A percentile compares a stretch with the other conserved stretches of the same genome.
These are phyloP conservation scores for Prunus salicina DNA, from an alignment of 306 rosid species.

Conservation along the genomic window DNA sequence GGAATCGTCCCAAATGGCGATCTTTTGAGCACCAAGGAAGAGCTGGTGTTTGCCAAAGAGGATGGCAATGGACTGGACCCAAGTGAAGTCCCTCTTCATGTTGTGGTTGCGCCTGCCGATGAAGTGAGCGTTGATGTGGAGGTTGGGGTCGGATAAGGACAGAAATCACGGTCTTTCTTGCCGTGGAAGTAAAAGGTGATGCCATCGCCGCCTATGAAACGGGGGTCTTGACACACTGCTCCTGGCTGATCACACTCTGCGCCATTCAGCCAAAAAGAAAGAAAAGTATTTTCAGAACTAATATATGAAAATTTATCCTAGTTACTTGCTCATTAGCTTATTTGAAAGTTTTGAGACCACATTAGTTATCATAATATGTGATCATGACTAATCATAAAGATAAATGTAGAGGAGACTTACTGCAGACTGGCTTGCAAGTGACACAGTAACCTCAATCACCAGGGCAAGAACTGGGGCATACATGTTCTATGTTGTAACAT, in stretches of 20 bases:
- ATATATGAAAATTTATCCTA: too few relatives aligned
- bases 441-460: constrained; percentile 49
- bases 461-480: constrained; percentile 49
- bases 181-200: constrained; percentile 20
- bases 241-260: constrained; percentile 42
- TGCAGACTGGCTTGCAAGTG: constrained; percentile 63
- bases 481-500: constrained; percentile 42
- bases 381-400: not conserved
- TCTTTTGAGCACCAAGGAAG: constrained; percentile 47
- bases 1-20: constrained; percentile 48
- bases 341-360: not conserved
- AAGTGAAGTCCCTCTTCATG: constrained; percentile 48
- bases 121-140: constrained; percentile 73
- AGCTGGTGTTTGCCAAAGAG: constrained; percentile 48
- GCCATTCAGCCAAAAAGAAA: not conserved
- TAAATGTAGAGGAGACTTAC: constrained; percentile 34
- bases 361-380: not conserved
- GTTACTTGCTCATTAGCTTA: not conserved
- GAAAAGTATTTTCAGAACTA: not conserved
- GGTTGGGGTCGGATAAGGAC: constrained; percentile 54
- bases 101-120: constrained; percentile 46
- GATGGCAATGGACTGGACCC: constrained; percentile 66
- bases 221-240: constrained; percentile 47
- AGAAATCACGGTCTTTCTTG: constrained; percentile 48
- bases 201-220: constrained; percentile 36